phyloP scores from a whole-genome alignment of 148 eudicot genomes.

The Chenopodium berlandieri region DNA sequence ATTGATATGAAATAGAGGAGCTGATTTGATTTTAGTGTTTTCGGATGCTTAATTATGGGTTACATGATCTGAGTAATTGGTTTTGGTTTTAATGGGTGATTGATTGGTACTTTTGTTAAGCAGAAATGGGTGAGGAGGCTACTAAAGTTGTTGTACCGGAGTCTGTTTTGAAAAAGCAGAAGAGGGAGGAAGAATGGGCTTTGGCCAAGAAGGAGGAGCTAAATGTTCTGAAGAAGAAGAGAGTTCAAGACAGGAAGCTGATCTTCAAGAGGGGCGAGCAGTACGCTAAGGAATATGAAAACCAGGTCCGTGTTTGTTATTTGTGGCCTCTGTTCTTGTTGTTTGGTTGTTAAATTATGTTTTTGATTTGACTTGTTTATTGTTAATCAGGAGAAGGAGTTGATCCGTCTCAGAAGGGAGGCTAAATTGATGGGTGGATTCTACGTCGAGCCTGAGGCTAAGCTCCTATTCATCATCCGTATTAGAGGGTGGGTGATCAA shows the following conservation, averaged over 20 bases:
- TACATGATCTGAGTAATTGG: not conserved
- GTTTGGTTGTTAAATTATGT: not conserved
- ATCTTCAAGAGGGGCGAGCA: conserved; percentile 57
- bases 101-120: not conserved
- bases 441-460: conserved; percentile 67
- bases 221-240: conserved; percentile 51
- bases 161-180: conserved; percentile 78
- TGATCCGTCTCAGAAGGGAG: conserved; percentile 56
- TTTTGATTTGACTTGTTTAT: not conserved
- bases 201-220: conserved; percentile 12
- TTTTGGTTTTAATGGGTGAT: not conserved
- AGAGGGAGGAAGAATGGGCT: conserved; percentile 80
- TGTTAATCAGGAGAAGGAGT: conserved; percentile 44
- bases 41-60: not conserved
- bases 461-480: conserved; percentile 62
- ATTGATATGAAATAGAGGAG: no score
- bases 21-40: no score
- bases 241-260: conserved; percentile 61
- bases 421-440: conserved; percentile 66
- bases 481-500: conserved; percentile 50
- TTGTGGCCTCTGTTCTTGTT: not conserved
- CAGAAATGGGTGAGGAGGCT: conserved; percentile 51
- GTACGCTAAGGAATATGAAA: conserved; percentile 70
- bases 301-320: conserved; percentile 21
- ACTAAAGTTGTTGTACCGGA: conserved; percentile 56